Base-by-base conservation (phyloP, 768 basidiomycete species). In the Guyanaporus albipodus region DNA sequence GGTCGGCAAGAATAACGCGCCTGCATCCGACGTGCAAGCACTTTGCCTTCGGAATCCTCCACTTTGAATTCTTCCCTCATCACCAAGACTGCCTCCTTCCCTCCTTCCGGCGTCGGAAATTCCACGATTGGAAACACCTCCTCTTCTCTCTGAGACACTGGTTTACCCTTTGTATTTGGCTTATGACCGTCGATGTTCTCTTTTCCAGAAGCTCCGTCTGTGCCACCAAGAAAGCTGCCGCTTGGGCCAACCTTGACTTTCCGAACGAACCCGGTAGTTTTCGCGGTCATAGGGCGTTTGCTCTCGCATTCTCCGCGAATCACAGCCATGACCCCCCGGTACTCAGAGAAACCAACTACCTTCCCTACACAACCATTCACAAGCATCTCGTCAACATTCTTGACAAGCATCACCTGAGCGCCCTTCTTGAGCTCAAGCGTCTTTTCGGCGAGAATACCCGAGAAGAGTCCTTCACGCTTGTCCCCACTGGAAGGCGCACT, bases 351-450 rank as follows among this genome's bases (percentile, higher is more conserved):
- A 1, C 77, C 78, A 17, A 83, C 61, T 3, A 87, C 76, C 18
- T 67, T 68, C 0, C 85, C 85, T 43, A 85, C 77, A 31, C 75
- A 78, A 1, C 85, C 85, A 56, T 87, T 87, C 39, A 85, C 85
- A n/a, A 87, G 73, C 28, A 71, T 55, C 23, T 60, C 66, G 29
- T 76, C 80, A 36, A 80, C 68, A 55, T 87, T 87, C 70, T 85
- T 85, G 62, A 86, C 73, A 23, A 86, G 70, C 82, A 84, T 85
- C 8, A 78, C 76, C 55, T 87, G 85, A 9, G 80, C 77, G 29
- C 76, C 75, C 17, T 72, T 56, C 57, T 85, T 85, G 42, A 90
- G 73, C 3, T 70, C 65, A 9, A 90, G 71, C 3, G 58, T 60
- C 34, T 67, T 67, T 26, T 79, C 76, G 1, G 83, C 83, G 60